phyloP scores from a whole-genome alignment of 345 rosid genomes.

The Gossypium mustelinum region DNA sequence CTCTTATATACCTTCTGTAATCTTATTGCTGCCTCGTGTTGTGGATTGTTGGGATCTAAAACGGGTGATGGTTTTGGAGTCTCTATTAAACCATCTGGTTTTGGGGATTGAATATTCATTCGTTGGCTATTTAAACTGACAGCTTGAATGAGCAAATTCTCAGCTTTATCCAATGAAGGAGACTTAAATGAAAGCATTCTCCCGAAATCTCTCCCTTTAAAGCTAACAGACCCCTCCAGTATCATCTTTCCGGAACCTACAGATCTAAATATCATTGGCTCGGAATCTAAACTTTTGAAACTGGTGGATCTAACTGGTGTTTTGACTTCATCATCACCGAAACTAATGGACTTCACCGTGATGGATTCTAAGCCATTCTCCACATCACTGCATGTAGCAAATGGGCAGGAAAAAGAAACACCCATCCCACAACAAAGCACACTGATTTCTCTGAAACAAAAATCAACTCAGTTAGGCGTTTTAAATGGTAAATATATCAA shows the following conservation, averaged over 20 bases:
- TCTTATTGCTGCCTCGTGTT: slow-evolving; percentile 73
- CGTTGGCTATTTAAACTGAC: slow-evolving; percentile 6
- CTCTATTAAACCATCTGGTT: background rate
- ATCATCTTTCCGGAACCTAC: slow-evolving; percentile 67
- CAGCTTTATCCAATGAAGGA: slow-evolving; percentile 21
- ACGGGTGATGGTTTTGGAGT: slow-evolving; percentile 15
- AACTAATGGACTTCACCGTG: slow-evolving; percentile 66
- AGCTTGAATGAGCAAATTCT: background rate
- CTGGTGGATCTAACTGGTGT: slow-evolving; percentile 67
- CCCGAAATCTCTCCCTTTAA: slow-evolving; percentile 58
- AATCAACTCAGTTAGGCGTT: background rate
- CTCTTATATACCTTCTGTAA: slow-evolving; percentile 92
- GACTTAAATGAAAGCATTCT: slow-evolving; percentile 40
- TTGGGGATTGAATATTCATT: slow-evolving; percentile 15
- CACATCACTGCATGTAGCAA: slow-evolving; percentile 48
- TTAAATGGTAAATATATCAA: background rate
- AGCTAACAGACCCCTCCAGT: slow-evolving; percentile 74
- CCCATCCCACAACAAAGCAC: slow-evolving; percentile 52
- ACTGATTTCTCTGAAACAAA: slow-evolving; percentile 26
- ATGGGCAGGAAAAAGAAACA: slow-evolving; percentile 51
- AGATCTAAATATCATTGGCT: slow-evolving; percentile 61
- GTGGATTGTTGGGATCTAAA: slow-evolving; percentile 53
- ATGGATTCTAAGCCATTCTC: slow-evolving; percentile 66
- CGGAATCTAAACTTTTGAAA: slow-evolving; percentile 46
- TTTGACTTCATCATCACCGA: slow-evolving; percentile 58